phyloP scores from a whole-genome alignment of 1,139 yeast genomes.

The Entelexis sorbosivorans region DNA sequence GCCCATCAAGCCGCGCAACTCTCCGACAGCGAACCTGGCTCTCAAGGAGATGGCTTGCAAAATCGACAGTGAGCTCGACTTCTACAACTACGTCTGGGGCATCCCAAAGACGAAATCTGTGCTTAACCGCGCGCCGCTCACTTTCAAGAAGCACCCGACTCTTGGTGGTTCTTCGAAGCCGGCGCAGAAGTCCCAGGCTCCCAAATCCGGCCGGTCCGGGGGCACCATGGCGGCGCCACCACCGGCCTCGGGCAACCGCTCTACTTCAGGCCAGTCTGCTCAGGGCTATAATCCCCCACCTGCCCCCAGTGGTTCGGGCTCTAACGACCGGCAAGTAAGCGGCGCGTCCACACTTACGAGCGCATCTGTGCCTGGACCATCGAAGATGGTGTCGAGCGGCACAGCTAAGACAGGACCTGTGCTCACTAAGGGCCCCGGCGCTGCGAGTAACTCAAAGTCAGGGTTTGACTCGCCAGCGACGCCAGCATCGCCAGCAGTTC shows the following conservation, averaged over 20 bases:
- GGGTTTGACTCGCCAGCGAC: not conserved
- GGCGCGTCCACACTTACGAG: constrained; percentile 9
- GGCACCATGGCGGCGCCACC: not conserved
- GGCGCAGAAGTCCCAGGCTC: not conserved
- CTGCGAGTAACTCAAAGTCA: not conserved
- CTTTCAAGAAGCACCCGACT: constrained; percentile 67
- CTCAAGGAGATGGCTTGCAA: constrained; percentile 67
- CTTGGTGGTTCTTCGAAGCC: constrained; percentile 30
- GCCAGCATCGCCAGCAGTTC: not conserved
- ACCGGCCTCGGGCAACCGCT: not conserved
- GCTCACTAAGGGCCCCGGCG: constrained; percentile 9
- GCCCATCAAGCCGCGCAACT: constrained; percentile 45
- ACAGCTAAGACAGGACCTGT: constrained; percentile 26
- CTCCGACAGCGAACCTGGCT: constrained; percentile 34
- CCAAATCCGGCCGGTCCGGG: not conserved
- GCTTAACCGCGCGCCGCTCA: constrained; percentile 38
- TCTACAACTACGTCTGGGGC: constrained; percentile 53
- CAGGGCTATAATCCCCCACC: not conserved
- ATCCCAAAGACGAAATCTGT: constrained; percentile 26
- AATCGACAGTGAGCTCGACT: constrained; percentile 72
- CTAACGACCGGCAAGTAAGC: constrained; percentile 12
- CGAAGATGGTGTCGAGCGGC: constrained; percentile 20
- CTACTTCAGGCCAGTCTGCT: not conserved
- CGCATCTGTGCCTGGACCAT: constrained; percentile 16
- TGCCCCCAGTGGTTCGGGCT: not conserved